Percentiles rank a stretch among this genome's conserved stretches.
phyloP scores from a whole-genome alignment of 495 filamentous ascomycete species.

The Neurospora sp. region DNA sequence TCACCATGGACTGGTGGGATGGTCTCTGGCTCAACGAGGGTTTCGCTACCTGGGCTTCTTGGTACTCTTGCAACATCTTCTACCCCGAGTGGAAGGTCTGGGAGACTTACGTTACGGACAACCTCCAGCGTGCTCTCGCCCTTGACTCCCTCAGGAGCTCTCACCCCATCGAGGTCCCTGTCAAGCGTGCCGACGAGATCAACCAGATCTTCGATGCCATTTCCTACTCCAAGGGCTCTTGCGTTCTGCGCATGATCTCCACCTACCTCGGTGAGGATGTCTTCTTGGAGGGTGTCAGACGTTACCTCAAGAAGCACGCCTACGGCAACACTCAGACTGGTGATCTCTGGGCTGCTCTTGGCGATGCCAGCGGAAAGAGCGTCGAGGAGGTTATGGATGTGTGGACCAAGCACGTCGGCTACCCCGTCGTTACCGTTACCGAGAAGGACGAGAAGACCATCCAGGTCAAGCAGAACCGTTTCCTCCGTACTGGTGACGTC shows the following conservation, averaged over 20 bases:
- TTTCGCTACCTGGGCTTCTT: constrained; percentile 81
- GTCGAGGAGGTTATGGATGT: constrained; percentile 69
- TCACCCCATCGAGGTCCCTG: constrained; percentile 94
- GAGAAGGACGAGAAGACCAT: constrained; percentile 51
- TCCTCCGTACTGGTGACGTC: constrained; percentile 64
- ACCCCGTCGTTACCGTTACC: constrained; percentile 60
- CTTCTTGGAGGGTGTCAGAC: constrained; percentile 86
- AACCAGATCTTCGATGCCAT: constrained; percentile 99
- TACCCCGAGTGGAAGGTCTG: constrained; percentile 99
- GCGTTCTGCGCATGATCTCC: constrained; percentile 94
- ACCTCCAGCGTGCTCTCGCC: constrained; percentile 73
- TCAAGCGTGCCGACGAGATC: constrained; percentile 89
- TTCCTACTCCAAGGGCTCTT: constrained; percentile 94
- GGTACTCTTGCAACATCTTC: constrained; percentile 73
- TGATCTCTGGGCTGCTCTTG: constrained; percentile 85
- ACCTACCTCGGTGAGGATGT: constrained; percentile 86
- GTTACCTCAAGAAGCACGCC: constrained; percentile 90
- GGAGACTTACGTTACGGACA: constrained; percentile 88
- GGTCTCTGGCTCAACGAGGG: constrained; percentile 97
- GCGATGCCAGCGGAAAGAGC: constrained; percentile 82
- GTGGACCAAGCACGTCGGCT: constrained; percentile 73
- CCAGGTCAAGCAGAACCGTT: constrained; percentile 64
- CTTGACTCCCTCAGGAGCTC: constrained; percentile 88
- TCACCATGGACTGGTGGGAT: constrained; percentile 99
- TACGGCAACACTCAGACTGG: constrained; percentile 78